Evolutionary conservation across 2,329 filamentous ascomycete species (phyloP), one percentile per base, ranked within the genome.

Genomic region (Fusarium kyushuense): DNA sequence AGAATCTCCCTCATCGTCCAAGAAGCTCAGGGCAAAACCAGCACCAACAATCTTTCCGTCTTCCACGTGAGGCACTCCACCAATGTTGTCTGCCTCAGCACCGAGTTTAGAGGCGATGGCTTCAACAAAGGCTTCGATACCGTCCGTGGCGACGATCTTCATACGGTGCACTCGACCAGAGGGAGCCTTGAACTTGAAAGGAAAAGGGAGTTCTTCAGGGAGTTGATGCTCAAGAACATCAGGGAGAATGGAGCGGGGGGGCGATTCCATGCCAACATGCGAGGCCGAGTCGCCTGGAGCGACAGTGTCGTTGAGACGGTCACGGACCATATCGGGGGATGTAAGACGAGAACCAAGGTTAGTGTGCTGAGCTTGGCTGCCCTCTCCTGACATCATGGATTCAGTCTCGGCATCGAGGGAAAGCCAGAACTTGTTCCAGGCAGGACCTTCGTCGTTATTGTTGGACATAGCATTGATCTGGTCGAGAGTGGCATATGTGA

Each of bases 381-480:
- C 92, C 58, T 96, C 93, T 63, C 94, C 96, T 62, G 96, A 99
- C 79, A 98, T 90, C 86, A 97, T 91, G 3, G 96, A 99, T 80
- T 98, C 96, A 16, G 94, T 95, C 78, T 97, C 95, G 74, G 96
- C 89, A 79, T 98, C 88, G 74, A 99, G 90, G 1, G 96, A 98
- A 71, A 98, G 85, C 96, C 96, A 99, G 83, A 99, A 99, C 81
- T 98, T 99, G 84, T 97, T 98, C 96, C 96, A 99, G 9, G 96
- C 96, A 7, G 96, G 96, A 0, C 96, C 96, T 81, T 99, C 93
- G 76, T 97, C 95, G 41, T 88, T 88, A 54, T 60, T 63, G 58
- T 90, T 94, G 40, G 88, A 90, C 90, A 99, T 98, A 61, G 93
- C 94, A 83, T 98, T 98, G 81, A 97, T 94, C 83, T 97, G 95